phyloP scores from a whole-genome alignment of 768 basidiomycete species.

The Tylopilus vinaceipallidus region DNA sequence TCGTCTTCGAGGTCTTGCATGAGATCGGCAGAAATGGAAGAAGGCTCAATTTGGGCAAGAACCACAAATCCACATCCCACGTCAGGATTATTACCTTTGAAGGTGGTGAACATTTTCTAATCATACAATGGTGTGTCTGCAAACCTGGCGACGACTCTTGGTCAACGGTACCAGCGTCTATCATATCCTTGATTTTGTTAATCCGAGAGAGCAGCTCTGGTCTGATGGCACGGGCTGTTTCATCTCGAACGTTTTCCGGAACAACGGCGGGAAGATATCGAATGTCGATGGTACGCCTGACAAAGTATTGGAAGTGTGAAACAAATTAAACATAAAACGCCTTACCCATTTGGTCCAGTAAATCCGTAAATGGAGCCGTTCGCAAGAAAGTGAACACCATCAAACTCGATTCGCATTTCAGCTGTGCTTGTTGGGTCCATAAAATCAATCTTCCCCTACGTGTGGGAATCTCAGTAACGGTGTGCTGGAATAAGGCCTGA shows the following conservation, averaged over 20 bases:
- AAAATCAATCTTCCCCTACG: slow-evolving; percentile 72
- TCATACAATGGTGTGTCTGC: not conserved
- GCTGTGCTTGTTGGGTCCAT: slow-evolving; percentile 48
- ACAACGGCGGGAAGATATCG: slow-evolving; percentile 66
- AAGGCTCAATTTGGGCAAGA: slow-evolving; percentile 61
- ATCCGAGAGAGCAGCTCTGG: slow-evolving; percentile 61
- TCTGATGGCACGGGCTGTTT: slow-evolving; percentile 55
- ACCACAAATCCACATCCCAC: slow-evolving; percentile 65
- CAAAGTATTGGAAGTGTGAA: not conserved
- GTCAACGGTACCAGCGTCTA: slow-evolving; percentile 63
- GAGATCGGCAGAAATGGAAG: slow-evolving; percentile 46
- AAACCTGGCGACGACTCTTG: slow-evolving; percentile 42
- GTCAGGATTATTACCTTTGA: slow-evolving; percentile 44
- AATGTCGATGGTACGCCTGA: slow-evolving; percentile 60
- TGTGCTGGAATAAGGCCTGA: slow-evolving; percentile 1
- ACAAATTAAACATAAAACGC: not conserved
- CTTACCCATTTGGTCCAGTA: slow-evolving; percentile 62
- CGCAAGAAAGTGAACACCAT: slow-evolving; percentile 70
- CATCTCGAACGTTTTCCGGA: slow-evolving; percentile 52
- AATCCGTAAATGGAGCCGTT: slow-evolving; percentile 80
- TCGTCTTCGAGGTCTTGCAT: slow-evolving; percentile 76
- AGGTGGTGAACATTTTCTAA: not conserved
- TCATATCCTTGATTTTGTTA: slow-evolving; percentile 55
- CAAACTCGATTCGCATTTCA: slow-evolving; percentile 68
- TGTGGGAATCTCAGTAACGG: not conserved